Conservation (phyloP, 2,329 filamentous ascomycete genomes). For the Xylaria arbuscula region DNA sequence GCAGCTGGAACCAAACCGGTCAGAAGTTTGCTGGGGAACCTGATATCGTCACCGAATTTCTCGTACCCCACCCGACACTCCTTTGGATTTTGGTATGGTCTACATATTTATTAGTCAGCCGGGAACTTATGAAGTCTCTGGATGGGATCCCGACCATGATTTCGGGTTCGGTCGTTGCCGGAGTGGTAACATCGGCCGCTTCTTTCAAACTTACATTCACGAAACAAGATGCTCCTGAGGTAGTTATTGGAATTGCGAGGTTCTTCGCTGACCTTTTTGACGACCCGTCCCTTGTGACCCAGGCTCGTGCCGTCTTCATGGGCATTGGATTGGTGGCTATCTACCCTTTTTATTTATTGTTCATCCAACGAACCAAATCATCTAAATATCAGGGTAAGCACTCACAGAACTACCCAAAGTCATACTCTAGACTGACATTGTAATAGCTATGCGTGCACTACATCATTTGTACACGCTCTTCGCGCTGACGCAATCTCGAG, state of each 20-base stretch:
- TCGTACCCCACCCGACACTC: slow-evolving; percentile 70
- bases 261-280: slow-evolving; percentile 56
- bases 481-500: slow-evolving; percentile 85
- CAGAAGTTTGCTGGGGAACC: slow-evolving; percentile 94
- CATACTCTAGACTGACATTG: slow-evolving; percentile 9
- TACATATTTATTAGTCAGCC: slow-evolving; percentile 72
- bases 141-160: slow-evolving; percentile 56
- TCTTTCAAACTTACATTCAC: slow-evolving; percentile 93
- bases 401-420: not conserved
- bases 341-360: slow-evolving; percentile 55
- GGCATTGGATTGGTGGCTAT: slow-evolving; percentile 56
- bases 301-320: slow-evolving; percentile 63
- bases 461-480: slow-evolving; percentile 82
- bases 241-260: slow-evolving; percentile 65
- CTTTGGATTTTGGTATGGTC: slow-evolving; percentile 80
- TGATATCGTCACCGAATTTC: slow-evolving; percentile 81
- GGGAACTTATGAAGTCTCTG: slow-evolving; percentile 58
- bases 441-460: slow-evolving; percentile 58
- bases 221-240: slow-evolving; percentile 85
- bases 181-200: slow-evolving; percentile 67
- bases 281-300: slow-evolving; percentile 59
- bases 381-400: slow-evolving; percentile 47
- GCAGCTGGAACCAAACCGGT: slow-evolving; percentile 95
- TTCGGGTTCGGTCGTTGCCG: slow-evolving; percentile 55
- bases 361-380: slow-evolving; percentile 43